phyloP scores from a whole-genome alignment of 2,329 filamentous ascomycete genomes.

The Pseudogymnoascus sp. region DNA sequence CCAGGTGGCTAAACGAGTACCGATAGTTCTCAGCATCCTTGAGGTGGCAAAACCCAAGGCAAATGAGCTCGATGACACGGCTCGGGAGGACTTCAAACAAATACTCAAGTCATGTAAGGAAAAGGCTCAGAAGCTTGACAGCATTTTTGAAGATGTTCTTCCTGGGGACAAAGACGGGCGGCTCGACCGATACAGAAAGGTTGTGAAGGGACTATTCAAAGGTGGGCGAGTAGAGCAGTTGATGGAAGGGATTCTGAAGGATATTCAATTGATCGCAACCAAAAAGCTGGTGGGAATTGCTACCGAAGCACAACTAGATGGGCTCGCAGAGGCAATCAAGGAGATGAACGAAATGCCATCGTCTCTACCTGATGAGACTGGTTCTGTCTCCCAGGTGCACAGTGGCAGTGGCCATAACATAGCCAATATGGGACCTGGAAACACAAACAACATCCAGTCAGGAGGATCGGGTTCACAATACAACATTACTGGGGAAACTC shows the following conservation, averaged over 20 bases:
- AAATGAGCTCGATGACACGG: conserved; percentile 10
- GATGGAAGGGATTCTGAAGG: conserved; percentile 21
- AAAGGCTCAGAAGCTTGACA: conserved; percentile 19
- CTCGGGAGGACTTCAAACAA: too few relatives aligned
- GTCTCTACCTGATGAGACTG: conserved; percentile 13
- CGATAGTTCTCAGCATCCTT: conserved; percentile 17
- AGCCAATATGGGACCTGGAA: neutral
- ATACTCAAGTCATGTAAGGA: conserved; percentile 18
- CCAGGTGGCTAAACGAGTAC: conserved; percentile 19
- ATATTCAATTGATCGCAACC: conserved; percentile 18
- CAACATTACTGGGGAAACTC: neutral
- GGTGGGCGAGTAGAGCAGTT: conserved; percentile 18
- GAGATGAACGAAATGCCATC: conserved; percentile 16
- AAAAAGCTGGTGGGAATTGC: conserved; percentile 17
- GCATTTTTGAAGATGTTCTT: conserved; percentile 19
- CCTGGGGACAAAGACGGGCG: conserved; percentile 19
- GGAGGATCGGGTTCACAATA: neutral
- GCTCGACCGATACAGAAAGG: conserved; percentile 20
- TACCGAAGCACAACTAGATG: conserved; percentile 14
- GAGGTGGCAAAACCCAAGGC: conserved; percentile 13
- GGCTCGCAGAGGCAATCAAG: conserved; percentile 14
- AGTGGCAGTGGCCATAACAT: neutral
- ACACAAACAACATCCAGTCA: neutral
- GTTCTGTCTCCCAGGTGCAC: neutral
- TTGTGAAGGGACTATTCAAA: conserved; percentile 16